A percentile compares a stretch with the other conserved stretches of the same genome.
phyloP scores from a whole-genome alignment of 176 grass and related monocot genomes.

The Melocanna baccifera region DNA sequence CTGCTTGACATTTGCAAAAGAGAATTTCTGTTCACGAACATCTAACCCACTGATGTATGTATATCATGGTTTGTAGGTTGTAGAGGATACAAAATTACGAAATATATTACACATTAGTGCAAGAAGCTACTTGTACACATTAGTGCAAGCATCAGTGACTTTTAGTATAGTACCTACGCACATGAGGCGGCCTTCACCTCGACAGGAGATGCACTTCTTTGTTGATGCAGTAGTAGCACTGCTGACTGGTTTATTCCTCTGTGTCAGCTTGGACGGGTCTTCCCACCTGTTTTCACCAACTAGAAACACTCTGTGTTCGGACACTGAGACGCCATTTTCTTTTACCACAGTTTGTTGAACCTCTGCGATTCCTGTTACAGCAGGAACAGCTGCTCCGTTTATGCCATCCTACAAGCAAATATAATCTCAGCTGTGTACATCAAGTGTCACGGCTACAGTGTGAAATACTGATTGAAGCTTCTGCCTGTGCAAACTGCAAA shows the following conservation, averaged over 20 bases:
- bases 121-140: neutral
- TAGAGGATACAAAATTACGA: neutral
- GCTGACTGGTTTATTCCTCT: slow-evolving; percentile 43
- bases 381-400: slow-evolving; percentile 60
- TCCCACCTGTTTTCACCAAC: slow-evolving; percentile 98
- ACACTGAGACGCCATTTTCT: slow-evolving; percentile 44
- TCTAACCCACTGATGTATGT: neutral
- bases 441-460: neutral
- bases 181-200: slow-evolving; percentile 76
- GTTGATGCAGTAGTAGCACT: slow-evolving; percentile 7
- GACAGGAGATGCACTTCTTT: slow-evolving; percentile 70
- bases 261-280: slow-evolving; percentile 63
- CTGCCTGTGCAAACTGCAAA: neutral
- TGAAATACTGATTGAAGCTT: neutral
- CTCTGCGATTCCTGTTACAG: slow-evolving; percentile 50
- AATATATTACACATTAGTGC: neutral
- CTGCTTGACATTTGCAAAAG: neutral
- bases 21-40: neutral
- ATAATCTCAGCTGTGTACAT: neutral
- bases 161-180: slow-evolving; percentile 59
- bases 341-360: slow-evolving; percentile 47
- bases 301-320: slow-evolving; percentile 71
- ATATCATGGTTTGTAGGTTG: neutral
- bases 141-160: neutral
- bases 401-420: slow-evolving; percentile 41